phyloP scores from a whole-genome alignment of 2,329 filamentous ascomycete genomes.

The Pseudocercospora vitis region DNA sequence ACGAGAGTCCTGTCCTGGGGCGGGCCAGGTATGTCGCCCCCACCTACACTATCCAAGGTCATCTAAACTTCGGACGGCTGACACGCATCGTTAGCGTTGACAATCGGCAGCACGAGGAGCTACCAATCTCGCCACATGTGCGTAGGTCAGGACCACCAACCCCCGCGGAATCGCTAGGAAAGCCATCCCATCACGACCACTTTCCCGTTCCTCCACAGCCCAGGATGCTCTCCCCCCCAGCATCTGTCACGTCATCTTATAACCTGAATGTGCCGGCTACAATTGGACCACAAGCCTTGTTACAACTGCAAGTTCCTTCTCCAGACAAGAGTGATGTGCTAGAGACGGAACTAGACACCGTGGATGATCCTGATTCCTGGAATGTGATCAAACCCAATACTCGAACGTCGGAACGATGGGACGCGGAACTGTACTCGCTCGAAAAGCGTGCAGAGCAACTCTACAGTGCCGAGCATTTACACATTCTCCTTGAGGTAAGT shows the following conservation, averaged over 20 bases:
- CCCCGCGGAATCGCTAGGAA: conserved; percentile 2
- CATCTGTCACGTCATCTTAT: conserved; percentile 5
- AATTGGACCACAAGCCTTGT: conserved; percentile 15
- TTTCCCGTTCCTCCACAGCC: not conserved
- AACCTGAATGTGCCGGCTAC: conserved; percentile 8
- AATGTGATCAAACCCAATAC: conserved; percentile 21
- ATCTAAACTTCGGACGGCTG: too few relatives aligned
- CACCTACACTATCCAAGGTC: too few relatives aligned
- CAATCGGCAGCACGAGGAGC: not conserved
- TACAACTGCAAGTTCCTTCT: conserved; percentile 23
- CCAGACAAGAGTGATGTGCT: conserved; percentile 21
- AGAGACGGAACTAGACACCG: conserved; percentile 19
- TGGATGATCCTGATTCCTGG: conserved; percentile 22
- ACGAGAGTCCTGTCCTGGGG: conserved; percentile 8
- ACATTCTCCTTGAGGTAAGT: conserved; percentile 17
- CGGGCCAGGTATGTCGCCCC: conserved; percentile 10
- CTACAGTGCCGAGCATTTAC: conserved; percentile 24
- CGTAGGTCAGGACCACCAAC: conserved; percentile 9
- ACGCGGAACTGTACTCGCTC: conserved; percentile 19
- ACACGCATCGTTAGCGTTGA: not conserved
- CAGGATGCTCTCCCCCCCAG: conserved; percentile 6
- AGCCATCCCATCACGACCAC: not conserved
- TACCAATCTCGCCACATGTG: not conserved
- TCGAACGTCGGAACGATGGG: conserved; percentile 2
- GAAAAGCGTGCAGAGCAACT: conserved; percentile 24